These are phyloP conservation scores for Otatea glauca DNA, from an alignment of 176 grass and related monocot genomes.

Conservation along the genomic window DNA sequence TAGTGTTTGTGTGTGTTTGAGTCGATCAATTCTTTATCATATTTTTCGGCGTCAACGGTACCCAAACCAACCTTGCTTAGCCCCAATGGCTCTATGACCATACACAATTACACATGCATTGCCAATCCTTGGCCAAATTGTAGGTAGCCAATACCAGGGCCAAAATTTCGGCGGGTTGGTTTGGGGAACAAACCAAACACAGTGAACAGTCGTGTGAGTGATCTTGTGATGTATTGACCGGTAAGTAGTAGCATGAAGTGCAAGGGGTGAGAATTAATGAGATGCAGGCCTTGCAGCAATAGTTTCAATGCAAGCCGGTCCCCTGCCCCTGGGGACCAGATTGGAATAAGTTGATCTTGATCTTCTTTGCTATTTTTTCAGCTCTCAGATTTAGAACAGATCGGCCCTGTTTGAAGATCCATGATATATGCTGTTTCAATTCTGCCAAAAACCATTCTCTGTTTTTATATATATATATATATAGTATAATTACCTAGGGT, in stretches of 20 bases:
- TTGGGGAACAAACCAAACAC: too few relatives aligned
- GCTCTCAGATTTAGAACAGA: not conserved
- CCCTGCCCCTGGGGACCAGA: not conserved
- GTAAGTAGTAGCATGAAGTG: not conserved
- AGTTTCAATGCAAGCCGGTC: not conserved
- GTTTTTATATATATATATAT: too few relatives aligned
- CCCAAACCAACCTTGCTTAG: too few relatives aligned
- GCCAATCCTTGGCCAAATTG: too few relatives aligned
- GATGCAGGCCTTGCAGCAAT: not conserved
- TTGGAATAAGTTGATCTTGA: not conserved
- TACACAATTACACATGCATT: too few relatives aligned
- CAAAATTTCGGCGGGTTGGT: too few relatives aligned
- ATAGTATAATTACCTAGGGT: too few relatives aligned
- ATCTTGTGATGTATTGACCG: not conserved
- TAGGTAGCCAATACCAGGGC: too few relatives aligned
- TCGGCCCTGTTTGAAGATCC: not conserved
- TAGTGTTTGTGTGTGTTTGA: too few relatives aligned
- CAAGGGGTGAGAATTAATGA: not conserved
- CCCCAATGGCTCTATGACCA: too few relatives aligned
- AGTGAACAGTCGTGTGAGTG: too few relatives aligned
- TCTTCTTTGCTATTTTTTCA: not conserved
- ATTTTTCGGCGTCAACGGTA: not conserved
- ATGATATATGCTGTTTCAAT: not conserved
- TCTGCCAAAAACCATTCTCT: not conserved
- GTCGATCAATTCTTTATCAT: too few relatives aligned